A percentile compares a stretch with the other conserved stretches of the same genome.
Conservation (phyloP, 257 asterid species). For the Anisodus acutangulus region DNA sequence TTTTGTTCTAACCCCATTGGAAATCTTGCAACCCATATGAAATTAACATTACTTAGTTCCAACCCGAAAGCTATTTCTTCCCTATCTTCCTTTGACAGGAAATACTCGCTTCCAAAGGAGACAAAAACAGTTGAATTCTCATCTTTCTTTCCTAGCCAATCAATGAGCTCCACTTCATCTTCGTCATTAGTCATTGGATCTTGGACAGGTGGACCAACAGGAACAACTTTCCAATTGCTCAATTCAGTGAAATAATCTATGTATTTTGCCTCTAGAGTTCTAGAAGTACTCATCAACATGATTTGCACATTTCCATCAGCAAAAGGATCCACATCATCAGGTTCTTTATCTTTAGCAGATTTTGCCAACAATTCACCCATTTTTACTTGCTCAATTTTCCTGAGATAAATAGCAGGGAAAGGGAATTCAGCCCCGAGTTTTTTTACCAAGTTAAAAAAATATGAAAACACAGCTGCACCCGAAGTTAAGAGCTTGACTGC, state of each 20-base stretch:
- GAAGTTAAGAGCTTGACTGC: constrained; percentile 40
- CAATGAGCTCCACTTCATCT: constrained; percentile 34
- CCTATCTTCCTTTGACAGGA: constrained; percentile 47
- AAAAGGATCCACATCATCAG: constrained; percentile 32
- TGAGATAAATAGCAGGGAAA: constrained; percentile 38
- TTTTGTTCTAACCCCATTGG: constrained; percentile 38
- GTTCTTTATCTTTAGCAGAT: constrained; percentile 30
- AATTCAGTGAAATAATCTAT: constrained; percentile 41
- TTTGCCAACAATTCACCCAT: not conserved
- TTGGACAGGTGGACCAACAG: constrained; percentile 43
- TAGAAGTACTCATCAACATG: constrained; percentile 42
- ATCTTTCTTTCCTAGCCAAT: constrained; percentile 49
- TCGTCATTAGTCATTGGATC: not conserved
- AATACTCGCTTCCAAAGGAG: constrained; percentile 65
- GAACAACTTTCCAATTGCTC: constrained; percentile 21
- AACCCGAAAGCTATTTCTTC: constrained; percentile 54
- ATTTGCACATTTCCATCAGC: not conserved
- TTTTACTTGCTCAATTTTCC: constrained; percentile 32
- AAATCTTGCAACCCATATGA: constrained; percentile 61
- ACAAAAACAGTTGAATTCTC: constrained; percentile 50
- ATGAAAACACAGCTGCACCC: constrained; percentile 42
- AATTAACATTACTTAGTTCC: constrained; percentile 54
- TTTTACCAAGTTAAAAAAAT: constrained; percentile 25
- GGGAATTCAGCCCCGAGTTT: constrained; percentile 37
- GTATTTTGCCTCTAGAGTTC: constrained; percentile 54